These are phyloP conservation scores for Epipyxis sp. DNA, from an alignment of 108 stramenopile genomes.

Conservation along the genomic window DNA sequence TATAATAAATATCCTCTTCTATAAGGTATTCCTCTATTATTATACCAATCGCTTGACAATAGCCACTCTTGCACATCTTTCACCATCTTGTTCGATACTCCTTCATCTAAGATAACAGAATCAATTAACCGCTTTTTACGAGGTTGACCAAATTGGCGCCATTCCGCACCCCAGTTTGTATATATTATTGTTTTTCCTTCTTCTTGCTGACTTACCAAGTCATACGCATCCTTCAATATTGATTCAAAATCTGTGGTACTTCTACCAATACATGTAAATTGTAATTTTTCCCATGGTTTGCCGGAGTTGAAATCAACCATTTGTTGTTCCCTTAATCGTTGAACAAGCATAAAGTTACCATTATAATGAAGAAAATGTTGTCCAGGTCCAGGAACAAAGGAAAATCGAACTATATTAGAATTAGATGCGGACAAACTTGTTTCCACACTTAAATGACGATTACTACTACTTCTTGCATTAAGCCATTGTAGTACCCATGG, in stretches of 20 bases:
- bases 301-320: constrained; percentile 33
- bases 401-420: constrained; percentile 18
- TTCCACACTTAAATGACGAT: constrained; percentile 38
- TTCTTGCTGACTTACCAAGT: background rate
- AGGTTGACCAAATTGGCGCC: constrained; percentile 40
- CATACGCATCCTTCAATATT: constrained; percentile 23
- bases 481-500: constrained; percentile 44
- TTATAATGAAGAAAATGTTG: constrained; percentile 29
- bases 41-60: constrained; percentile 31
- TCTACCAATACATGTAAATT: constrained; percentile 29
- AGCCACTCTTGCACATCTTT: constrained; percentile 29
- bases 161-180: constrained; percentile 40
- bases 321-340: constrained; percentile 31
- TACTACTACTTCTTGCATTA: background rate
- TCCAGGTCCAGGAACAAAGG: constrained; percentile 36
- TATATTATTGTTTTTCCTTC: constrained; percentile 30
- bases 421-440: background rate
- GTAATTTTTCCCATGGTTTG: constrained; percentile 37
- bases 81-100: background rate
- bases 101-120: constrained; percentile 34
- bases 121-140: constrained; percentile 16
- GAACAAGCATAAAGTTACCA: constrained; percentile 10
- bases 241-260: background rate
- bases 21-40: constrained; percentile 35
- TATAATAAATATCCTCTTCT: constrained; percentile 37